A percentile compares a stretch with the other conserved stretches of the same genome.
phyloP scores from a whole-genome alignment of 2,329 filamentous ascomycete species.

The Tolypocladium capitatum region DNA sequence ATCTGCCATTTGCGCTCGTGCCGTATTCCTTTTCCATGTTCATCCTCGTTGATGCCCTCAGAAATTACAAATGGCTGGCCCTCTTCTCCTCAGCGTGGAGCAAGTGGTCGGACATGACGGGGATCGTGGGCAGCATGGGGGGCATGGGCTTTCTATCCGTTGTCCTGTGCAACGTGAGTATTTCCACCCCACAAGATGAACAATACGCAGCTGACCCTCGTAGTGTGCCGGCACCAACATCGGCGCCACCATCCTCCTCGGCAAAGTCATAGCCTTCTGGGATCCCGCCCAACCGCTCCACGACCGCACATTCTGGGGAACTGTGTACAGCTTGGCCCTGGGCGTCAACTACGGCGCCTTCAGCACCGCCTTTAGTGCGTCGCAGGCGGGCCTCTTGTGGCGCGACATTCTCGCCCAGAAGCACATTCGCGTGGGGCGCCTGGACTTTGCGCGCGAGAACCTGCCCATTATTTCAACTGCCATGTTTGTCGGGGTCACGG shows the following conservation, averaged over 20 bases:
- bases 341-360: slow-evolving; percentile 67
- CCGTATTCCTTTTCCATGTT: slow-evolving; percentile 67
- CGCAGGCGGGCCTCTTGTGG: slow-evolving; percentile 59
- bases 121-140: slow-evolving; percentile 53
- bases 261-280: slow-evolving; percentile 58
- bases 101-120: slow-evolving; percentile 57
- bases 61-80: slow-evolving; percentile 61
- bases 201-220: not conserved
- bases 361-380: slow-evolving; percentile 58
- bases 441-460: slow-evolving; percentile 58
- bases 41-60: slow-evolving; percentile 57
- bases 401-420: slow-evolving; percentile 56
- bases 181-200: not conserved
- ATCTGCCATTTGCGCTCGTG: slow-evolving; percentile 54
- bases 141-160: slow-evolving; percentile 64
- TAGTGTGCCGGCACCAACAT: slow-evolving; percentile 69
- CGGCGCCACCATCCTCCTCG: slow-evolving; percentile 60
- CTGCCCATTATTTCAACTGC: slow-evolving; percentile 56
- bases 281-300: slow-evolving; percentile 43
- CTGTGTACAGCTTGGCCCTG: slow-evolving; percentile 61
- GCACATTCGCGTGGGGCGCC: slow-evolving; percentile 47
- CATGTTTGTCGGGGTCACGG: slow-evolving; percentile 50
- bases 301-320: slow-evolving; percentile 58
- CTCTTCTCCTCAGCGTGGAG: slow-evolving; percentile 65
- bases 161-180: slow-evolving; percentile 56